Evolutionary conservation across 352 stramenopile genomes (phyloP).

Genomic region (Phytophthora macrochlamydospora): DNA sequence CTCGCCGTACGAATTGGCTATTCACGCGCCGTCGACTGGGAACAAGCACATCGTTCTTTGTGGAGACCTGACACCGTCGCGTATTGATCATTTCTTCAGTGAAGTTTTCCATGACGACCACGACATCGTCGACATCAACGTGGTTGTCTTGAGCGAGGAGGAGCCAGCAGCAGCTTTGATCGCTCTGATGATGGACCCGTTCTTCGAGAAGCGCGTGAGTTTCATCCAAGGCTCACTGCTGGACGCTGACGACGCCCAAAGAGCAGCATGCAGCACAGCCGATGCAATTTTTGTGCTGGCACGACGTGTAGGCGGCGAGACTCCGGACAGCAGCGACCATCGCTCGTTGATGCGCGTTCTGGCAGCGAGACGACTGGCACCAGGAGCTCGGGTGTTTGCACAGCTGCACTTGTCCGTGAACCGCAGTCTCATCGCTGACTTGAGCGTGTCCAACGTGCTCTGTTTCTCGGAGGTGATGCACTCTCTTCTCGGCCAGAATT

Average conservation of each 20-base stretch:
- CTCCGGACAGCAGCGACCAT: constrained; percentile 68
- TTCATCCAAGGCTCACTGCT: constrained; percentile 83
- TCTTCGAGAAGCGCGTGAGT: constrained; percentile 81
- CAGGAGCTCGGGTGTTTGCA: constrained; percentile 49
- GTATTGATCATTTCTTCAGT: constrained; percentile 85
- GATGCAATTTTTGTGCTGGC: constrained; percentile 82
- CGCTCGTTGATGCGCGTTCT: constrained; percentile 78
- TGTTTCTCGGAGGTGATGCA: constrained; percentile 86
- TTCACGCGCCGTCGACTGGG: constrained; percentile 56
- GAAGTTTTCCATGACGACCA: constrained; percentile 88
- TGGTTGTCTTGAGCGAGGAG: constrained; percentile 79
- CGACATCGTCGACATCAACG: constrained; percentile 79
- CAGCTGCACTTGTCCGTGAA: constrained; percentile 84
- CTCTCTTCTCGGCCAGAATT: constrained; percentile 82
- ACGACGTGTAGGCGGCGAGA: constrained; percentile 62
- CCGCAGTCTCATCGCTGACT: constrained; percentile 61
- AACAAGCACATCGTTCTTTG: constrained; percentile 82
- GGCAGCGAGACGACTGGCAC: constrained; percentile 66
- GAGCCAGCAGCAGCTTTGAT: constrained; percentile 75
- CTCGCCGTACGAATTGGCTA: constrained; percentile 69
- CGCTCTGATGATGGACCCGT: constrained; percentile 82
- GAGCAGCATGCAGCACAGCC: constrained; percentile 59
- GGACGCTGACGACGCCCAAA: constrained; percentile 74
- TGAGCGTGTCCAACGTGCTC: constrained; percentile 73
- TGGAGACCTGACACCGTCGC: constrained; percentile 77